Percentiles rank a stretch among this genome's conserved stretches.
Evolutionary conservation across 257 asterid genomes (phyloP).

Genomic region (Lavandula angustifolia): DNA sequence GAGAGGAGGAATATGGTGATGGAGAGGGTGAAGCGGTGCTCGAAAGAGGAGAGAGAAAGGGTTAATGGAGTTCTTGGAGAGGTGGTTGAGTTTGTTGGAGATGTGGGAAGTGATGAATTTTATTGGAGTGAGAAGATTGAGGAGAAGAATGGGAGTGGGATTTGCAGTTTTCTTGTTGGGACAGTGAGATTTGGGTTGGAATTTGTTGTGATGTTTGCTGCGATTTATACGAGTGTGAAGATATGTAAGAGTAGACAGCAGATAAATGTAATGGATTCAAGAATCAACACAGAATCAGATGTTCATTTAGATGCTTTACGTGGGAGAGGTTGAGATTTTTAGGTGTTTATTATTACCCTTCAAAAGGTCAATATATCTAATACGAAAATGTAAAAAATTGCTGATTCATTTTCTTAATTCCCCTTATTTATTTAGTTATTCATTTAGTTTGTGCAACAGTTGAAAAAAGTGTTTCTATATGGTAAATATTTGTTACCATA

Average conservation of each 20-base stretch:
- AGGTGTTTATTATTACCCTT: not conserved
- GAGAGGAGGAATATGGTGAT: conserved; percentile 44
- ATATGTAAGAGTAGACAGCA: conserved; percentile 30
- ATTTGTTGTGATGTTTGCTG: conserved; percentile 39
- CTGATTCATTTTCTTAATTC: too few species aligned
- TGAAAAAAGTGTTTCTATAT: too few species aligned
- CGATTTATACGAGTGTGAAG: conserved; percentile 33
- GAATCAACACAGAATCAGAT: conserved; percentile 4
- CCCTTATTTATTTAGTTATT: too few species aligned
- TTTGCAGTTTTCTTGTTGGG: conserved; percentile 25
- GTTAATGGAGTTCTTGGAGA: conserved; percentile 42
- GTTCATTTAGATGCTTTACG: conserved; percentile 38
- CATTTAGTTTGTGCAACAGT: too few species aligned
- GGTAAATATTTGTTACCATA: too few species aligned
- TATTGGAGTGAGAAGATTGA: conserved; percentile 5
- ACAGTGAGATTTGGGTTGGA: conserved; percentile 40
- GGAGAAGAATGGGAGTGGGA: conserved; percentile 16
- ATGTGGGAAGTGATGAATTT: conserved; percentile 28
- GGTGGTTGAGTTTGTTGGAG: conserved; percentile 39
- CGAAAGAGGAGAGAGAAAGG: conserved; percentile 29
- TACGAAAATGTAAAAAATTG: too few species aligned
- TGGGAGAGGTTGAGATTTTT: conserved; percentile 50
- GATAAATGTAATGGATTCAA: conserved; percentile 19
- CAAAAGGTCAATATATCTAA: too few species aligned
- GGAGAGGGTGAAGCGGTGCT: conserved; percentile 37